Conservation (phyloP, 2,329 filamentous ascomycete genomes). For the Coniella lustricola region DNA sequence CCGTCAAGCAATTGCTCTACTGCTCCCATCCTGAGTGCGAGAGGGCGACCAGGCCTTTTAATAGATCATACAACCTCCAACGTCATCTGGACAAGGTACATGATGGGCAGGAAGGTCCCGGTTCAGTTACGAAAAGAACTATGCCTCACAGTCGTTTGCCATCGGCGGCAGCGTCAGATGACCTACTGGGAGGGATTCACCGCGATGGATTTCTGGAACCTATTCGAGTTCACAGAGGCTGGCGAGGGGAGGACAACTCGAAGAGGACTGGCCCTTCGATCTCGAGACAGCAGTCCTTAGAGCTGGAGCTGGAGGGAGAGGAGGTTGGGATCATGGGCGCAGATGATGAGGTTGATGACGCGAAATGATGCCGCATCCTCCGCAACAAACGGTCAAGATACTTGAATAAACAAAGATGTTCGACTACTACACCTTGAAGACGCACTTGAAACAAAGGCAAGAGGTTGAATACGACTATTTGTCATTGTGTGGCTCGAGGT, state of each 20-base stretch:
- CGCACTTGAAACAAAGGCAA: too few species aligned
- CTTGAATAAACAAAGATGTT: too few species aligned
- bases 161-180: slow-evolving; percentile 30
- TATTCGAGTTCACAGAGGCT: slow-evolving; percentile 42
- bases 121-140: background rate
- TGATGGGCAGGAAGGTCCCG: slow-evolving; percentile 16
- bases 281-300: too few species aligned
- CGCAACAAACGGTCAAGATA: too few species aligned
- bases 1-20: slow-evolving; percentile 21
- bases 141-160: too few species aligned
- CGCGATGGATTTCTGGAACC: slow-evolving; percentile 60
- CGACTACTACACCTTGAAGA: too few species aligned
- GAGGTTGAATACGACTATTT: too few species aligned
- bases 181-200: slow-evolving; percentile 57
- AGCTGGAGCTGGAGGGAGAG: too few species aligned
- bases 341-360: too few species aligned
- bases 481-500: too few species aligned
- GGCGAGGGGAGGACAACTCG: slow-evolving; percentile 33
- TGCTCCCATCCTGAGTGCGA: slow-evolving; percentile 33
- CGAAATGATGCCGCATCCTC: too few species aligned
- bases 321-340: too few species aligned
- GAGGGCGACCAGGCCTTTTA: slow-evolving; percentile 30
- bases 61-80: slow-evolving; percentile 27
- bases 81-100: slow-evolving; percentile 41
- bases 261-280: slow-evolving; percentile 12